These are phyloP conservation scores for Mucuna pruriens DNA, from an alignment of 306 rosid species.

Conservation along the genomic window DNA sequence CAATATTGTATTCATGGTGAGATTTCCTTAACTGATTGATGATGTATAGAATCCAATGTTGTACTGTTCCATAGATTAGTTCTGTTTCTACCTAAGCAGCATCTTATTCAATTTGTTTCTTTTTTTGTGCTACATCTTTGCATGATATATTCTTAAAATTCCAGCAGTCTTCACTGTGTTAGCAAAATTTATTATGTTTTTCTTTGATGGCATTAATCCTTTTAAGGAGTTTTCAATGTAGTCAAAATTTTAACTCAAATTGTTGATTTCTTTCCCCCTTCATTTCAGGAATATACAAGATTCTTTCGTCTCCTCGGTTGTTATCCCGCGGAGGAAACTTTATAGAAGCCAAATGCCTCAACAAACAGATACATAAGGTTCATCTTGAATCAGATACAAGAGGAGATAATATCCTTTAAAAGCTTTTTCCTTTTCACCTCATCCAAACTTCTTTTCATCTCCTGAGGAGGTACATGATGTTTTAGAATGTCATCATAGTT, in stretches of 20 bases:
- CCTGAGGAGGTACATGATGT: constrained; percentile 32
- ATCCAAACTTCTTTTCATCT: constrained; percentile 37
- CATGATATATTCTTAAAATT: constrained; percentile 14
- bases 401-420: not conserved
- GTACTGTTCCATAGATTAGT: not conserved
- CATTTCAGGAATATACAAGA: constrained; percentile 64
- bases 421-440: not conserved
- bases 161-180: not conserved
- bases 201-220: not conserved
- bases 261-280: not conserved
- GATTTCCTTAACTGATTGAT: not conserved
- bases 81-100: not conserved
- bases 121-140: not conserved
- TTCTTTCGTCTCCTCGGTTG: constrained; percentile 76
- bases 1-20: not conserved
- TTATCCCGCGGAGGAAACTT: constrained; percentile 50
- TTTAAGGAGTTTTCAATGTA: not conserved
- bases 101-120: not conserved
- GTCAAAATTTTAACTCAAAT: not conserved
- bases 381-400: not conserved
- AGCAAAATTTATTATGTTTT: not conserved
- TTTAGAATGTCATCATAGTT: constrained; percentile 4
- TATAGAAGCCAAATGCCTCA: constrained; percentile 9
- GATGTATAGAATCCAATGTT: not conserved
- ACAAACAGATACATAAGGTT: not conserved